Evolutionary conservation across 345 rosid genomes (phyloP).

Genomic region (Passiflora organensis): DNA sequence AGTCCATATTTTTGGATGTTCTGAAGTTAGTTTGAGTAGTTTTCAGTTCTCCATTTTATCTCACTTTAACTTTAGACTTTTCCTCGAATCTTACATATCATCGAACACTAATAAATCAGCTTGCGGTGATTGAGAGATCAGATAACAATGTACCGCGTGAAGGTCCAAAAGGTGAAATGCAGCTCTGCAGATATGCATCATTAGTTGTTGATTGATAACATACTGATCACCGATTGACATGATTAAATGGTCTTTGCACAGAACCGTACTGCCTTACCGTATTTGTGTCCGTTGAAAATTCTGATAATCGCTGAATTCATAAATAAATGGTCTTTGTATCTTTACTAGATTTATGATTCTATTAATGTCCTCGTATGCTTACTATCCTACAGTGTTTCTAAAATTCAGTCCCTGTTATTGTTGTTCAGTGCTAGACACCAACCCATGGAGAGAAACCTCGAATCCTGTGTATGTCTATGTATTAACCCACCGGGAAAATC

Average conservation of each 20-base stretch:
- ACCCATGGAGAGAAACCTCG: slow-evolving; percentile 89
- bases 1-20: neutral
- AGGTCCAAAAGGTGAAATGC: neutral
- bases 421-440: slow-evolving; percentile 74
- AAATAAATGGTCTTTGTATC: neutral
- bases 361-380: neutral
- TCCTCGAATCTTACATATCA: neutral
- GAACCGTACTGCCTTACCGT: neutral
- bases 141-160: neutral
- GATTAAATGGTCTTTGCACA: no score
- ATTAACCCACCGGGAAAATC: slow-evolving; percentile 72
- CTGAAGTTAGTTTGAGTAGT: neutral
- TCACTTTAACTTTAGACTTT: neutral
- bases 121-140: neutral
- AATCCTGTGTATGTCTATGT: slow-evolving; percentile 88
- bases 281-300: neutral
- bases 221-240: no score
- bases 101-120: neutral
- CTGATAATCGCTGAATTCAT: neutral
- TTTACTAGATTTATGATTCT: neutral
- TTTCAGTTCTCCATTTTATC: neutral
- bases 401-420: slow-evolving; percentile 5
- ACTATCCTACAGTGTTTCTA: slow-evolving; percentile 3
- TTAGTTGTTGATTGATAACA: no score
- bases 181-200: no score